Conservation (phyloP, 148 eudicot species). For the Chenopodium formosanum region DNA sequence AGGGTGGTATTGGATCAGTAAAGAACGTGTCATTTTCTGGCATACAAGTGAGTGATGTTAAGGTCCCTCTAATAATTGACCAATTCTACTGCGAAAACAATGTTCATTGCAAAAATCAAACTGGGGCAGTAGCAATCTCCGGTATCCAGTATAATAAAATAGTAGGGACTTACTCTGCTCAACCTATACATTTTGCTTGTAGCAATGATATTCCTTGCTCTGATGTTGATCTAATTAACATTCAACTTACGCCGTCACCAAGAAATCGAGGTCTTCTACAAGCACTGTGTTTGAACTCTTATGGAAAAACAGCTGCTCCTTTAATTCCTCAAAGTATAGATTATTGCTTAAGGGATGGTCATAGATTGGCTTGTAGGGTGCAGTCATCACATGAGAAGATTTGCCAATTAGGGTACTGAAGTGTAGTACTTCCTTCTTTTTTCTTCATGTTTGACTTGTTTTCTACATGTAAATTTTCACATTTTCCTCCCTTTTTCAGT, state of each 20-base stretch:
- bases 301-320: conserved; percentile 59
- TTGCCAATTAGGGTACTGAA: conserved; percentile 25
- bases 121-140: conserved; percentile 62
- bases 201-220: conserved; percentile 61
- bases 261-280: conserved; percentile 28
- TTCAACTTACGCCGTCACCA: conserved; percentile 44
- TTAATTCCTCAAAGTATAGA: conserved; percentile 62
- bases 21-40: conserved; percentile 65
- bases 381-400: conserved; percentile 36
- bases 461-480: conserved; percentile 7
- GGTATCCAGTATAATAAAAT: conserved; percentile 47
- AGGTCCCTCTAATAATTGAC: conserved; percentile 63
- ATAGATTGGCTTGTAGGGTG: conserved; percentile 33
- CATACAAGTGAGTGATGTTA: conserved; percentile 59
- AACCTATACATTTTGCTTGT: conserved; percentile 71
- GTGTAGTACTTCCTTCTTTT: not conserved
- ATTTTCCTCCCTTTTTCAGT: not conserved
- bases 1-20: conserved; percentile 79
- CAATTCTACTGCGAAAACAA: conserved; percentile 75
- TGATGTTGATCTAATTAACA: conserved; percentile 45
- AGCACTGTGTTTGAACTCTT: conserved; percentile 60
- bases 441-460: not conserved
- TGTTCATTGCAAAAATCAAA: conserved; percentile 59
- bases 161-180: conserved; percentile 55
- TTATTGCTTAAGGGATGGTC: conserved; percentile 50